These are phyloP conservation scores for Immersiella caudata DNA, from an alignment of 495 filamentous ascomycete species.

Conservation along the genomic window DNA sequence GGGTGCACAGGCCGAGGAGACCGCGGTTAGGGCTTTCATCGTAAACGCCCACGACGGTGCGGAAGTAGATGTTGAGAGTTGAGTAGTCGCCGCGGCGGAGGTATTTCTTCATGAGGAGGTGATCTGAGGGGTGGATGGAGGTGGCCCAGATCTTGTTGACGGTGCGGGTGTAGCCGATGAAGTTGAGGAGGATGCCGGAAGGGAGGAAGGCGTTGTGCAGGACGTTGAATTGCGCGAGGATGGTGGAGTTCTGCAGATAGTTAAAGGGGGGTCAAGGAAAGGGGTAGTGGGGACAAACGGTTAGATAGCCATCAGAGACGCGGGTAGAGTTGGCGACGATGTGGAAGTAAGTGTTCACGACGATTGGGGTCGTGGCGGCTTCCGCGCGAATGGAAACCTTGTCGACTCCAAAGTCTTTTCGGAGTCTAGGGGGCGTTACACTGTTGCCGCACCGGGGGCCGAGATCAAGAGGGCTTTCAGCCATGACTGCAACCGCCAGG, in stretches of 20 bases:
- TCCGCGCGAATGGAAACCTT: background rate
- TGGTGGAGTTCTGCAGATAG: background rate
- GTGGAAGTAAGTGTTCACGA: background rate
- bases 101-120: background rate
- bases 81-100: background rate
- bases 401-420: too few relatives aligned
- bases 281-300: background rate
- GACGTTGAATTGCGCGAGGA: background rate
- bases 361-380: background rate
- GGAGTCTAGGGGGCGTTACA: too few relatives aligned
- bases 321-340: background rate
- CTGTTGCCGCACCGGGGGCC: too few relatives aligned
- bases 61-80: background rate
- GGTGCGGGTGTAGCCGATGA: background rate
- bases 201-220: background rate
- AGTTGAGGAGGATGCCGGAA: background rate
- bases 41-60: background rate
- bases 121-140: background rate
- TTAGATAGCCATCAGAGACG: background rate
- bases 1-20: background rate
- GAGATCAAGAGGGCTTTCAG: too few relatives aligned
- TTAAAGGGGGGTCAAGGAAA: background rate
- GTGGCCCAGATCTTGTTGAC: background rate
- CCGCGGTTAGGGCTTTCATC: background rate
- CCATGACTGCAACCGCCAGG: too few relatives aligned